These are phyloP conservation scores for Xylaria scruposa DNA, from an alignment of 495 filamentous ascomycete species.

Conservation along the genomic window DNA sequence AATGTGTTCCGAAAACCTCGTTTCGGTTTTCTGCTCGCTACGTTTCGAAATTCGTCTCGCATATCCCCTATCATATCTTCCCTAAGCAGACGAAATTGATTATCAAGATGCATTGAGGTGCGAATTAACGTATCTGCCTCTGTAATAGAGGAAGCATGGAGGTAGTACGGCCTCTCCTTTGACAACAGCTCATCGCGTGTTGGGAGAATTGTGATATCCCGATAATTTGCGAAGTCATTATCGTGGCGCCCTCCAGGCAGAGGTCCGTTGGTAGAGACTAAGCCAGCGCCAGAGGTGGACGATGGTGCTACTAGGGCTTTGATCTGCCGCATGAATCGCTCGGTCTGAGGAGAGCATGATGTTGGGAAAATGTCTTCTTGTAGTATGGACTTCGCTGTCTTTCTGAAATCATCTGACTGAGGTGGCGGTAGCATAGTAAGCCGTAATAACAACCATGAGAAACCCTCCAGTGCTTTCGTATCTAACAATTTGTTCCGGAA, in stretches of 20 bases:
- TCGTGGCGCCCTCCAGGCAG: slow-evolving; percentile 77
- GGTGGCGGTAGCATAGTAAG: slow-evolving; percentile 55
- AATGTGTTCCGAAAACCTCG: slow-evolving; percentile 35
- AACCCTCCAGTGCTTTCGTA: slow-evolving; percentile 47
- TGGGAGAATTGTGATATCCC: slow-evolving; percentile 68
- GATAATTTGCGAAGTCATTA: slow-evolving; percentile 72
- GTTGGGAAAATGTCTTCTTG: background rate
- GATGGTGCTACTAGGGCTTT: slow-evolving; percentile 8
- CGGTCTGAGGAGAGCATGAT: background rate
- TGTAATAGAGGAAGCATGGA: slow-evolving; percentile 50
- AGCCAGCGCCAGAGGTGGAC: background rate
- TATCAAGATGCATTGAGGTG: slow-evolving; percentile 66
- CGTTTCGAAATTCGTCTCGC: slow-evolving; percentile 63
- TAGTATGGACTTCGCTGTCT: slow-evolving; percentile 27
- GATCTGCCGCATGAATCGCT: slow-evolving; percentile 1
- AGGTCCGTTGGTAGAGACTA: background rate
- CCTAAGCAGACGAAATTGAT: slow-evolving; percentile 78
- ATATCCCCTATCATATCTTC: slow-evolving; percentile 77
- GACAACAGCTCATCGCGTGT: slow-evolving; percentile 72
- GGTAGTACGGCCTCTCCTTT: slow-evolving; percentile 64
- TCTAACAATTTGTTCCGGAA: slow-evolving; percentile 49
- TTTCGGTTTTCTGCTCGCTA: slow-evolving; percentile 44
- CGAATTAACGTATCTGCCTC: slow-evolving; percentile 48
- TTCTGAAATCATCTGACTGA: slow-evolving; percentile 40
- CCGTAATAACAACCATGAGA: slow-evolving; percentile 67